phyloP scores from a whole-genome alignment of 108 stramenopile genomes.

The Chaetoceros muelleri region DNA sequence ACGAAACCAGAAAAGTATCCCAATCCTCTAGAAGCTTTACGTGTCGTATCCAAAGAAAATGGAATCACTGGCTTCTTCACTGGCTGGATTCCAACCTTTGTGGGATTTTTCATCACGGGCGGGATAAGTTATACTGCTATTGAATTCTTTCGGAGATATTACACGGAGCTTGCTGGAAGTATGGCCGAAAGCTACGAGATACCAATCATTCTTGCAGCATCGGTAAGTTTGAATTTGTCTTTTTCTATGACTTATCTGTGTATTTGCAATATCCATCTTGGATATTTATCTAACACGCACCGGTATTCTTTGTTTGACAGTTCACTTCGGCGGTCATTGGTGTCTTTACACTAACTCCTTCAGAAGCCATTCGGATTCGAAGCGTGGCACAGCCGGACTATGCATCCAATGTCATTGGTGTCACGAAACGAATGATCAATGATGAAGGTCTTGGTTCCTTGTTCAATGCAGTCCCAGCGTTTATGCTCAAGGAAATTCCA shows the following conservation, averaged over 20 bases:
- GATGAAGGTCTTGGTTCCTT: slow-evolving; percentile 50
- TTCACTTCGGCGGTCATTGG: slow-evolving; percentile 32
- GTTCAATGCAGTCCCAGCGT: slow-evolving; percentile 47
- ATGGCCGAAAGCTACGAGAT: slow-evolving; percentile 25
- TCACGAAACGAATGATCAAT: slow-evolving; percentile 31
- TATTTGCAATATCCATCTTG: not conserved
- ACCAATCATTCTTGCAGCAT: slow-evolving; percentile 32
- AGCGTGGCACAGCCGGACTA: slow-evolving; percentile 54
- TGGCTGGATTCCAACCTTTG: slow-evolving; percentile 77
- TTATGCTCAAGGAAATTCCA: slow-evolving; percentile 39
- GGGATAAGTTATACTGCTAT: slow-evolving; percentile 57
- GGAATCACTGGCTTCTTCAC: slow-evolving; percentile 52
- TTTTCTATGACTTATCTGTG: not conserved
- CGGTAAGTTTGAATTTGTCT: slow-evolving; percentile 6
- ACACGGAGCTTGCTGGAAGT: slow-evolving; percentile 12
- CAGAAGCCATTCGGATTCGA: slow-evolving; percentile 60
- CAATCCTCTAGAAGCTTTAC: slow-evolving; percentile 38
- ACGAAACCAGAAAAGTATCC: slow-evolving; percentile 69
- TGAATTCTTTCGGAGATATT: slow-evolving; percentile 52
- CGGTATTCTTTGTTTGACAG: too few relatives aligned
- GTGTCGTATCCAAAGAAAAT: slow-evolving; percentile 38
- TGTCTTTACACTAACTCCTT: slow-evolving; percentile 49
- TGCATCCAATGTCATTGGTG: slow-evolving; percentile 40
- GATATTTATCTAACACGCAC: not conserved
- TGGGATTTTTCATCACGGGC: slow-evolving; percentile 71